Conservation (phyloP, 2,329 filamentous ascomycete species). For the Herpotrichia juniperi region DNA sequence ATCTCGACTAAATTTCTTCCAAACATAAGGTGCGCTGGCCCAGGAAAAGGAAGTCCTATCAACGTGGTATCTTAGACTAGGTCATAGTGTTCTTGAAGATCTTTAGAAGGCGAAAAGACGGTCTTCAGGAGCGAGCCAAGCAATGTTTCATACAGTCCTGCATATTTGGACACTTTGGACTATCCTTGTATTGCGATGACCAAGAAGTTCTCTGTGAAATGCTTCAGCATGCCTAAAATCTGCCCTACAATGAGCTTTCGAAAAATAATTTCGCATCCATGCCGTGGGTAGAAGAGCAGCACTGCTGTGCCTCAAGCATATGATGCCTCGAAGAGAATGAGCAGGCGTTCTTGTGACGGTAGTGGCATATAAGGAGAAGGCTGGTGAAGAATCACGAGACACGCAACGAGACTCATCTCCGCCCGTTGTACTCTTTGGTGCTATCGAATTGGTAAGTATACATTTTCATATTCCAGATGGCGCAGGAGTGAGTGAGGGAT, state of each 20-base stretch:
- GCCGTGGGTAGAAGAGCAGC: conserved; percentile 8
- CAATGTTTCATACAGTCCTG: conserved; percentile 12
- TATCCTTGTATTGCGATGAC: conserved; percentile 9
- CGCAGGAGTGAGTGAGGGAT: conserved; percentile 12
- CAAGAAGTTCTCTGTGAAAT: conserved; percentile 9
- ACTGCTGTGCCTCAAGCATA: conserved; percentile 9
- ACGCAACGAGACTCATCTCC: conserved; percentile 11
- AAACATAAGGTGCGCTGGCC: conserved; percentile 9
- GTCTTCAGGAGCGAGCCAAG: conserved; percentile 10
- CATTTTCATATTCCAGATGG: conserved; percentile 12
- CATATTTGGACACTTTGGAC: conserved; percentile 11
- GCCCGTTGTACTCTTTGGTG: conserved; percentile 6
- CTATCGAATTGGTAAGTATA: conserved; percentile 4
- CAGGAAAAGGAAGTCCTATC: conserved; percentile 9
- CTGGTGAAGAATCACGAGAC: conserved; percentile 12
- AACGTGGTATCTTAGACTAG: conserved; percentile 11
- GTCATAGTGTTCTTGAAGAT: conserved; percentile 7
- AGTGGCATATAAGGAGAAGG: conserved; percentile 9
- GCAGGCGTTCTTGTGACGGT: conserved; percentile 8
- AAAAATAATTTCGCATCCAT: conserved; percentile 3
- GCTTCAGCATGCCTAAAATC: conserved; percentile 14
- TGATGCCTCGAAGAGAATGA: conserved; percentile 11
- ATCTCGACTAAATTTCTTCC: conserved; percentile 1
- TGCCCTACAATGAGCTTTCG: conserved; percentile 6
- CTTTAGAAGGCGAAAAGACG: conserved; percentile 11